A percentile compares a stretch with the other conserved stretches of the same genome.
Evolutionary conservation across 2,329 filamentous ascomycete species (phyloP).

Genomic region (Hymenoscyphus infarciens): DNA sequence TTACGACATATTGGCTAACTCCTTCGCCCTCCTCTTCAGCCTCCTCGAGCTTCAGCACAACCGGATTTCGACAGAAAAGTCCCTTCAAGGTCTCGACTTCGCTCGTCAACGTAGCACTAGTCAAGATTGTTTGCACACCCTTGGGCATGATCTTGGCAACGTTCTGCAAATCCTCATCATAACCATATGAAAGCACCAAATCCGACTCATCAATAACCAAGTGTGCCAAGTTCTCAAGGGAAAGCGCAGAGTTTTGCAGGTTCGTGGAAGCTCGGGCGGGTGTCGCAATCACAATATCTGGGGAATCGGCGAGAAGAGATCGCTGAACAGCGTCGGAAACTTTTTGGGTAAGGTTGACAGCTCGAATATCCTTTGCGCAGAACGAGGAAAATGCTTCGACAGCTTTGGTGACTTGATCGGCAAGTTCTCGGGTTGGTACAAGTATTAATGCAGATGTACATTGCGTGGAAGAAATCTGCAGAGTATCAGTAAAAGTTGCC

Average conservation of each 20-base stretch:
- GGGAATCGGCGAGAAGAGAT: slow-evolving; percentile 77
- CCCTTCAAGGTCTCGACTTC: slow-evolving; percentile 84
- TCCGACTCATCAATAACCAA: slow-evolving; percentile 94
- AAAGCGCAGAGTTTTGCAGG: slow-evolving; percentile 68
- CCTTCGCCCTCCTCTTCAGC: slow-evolving; percentile 72
- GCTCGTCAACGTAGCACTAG: slow-evolving; percentile 86
- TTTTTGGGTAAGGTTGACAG: slow-evolving; percentile 85
- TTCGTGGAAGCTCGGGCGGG: slow-evolving; percentile 80
- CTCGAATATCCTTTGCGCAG: slow-evolving; percentile 78
- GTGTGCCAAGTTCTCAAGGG: slow-evolving; percentile 64
- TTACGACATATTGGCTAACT: slow-evolving; percentile 84
- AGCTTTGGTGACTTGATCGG: slow-evolving; percentile 81
- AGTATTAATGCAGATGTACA: slow-evolving; percentile 77
- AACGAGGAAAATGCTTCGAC: slow-evolving; percentile 75
- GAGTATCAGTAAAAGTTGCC: slow-evolving; percentile 16
- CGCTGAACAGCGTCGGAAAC: slow-evolving; percentile 85
- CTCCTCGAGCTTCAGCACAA: slow-evolving; percentile 77
- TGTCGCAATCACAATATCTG: slow-evolving; percentile 88
- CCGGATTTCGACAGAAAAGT: slow-evolving; percentile 80
- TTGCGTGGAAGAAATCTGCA: slow-evolving; percentile 47
- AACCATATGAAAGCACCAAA: slow-evolving; percentile 88
- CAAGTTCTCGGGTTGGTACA: slow-evolving; percentile 90
- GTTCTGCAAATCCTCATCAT: slow-evolving; percentile 82
- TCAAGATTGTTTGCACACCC: slow-evolving; percentile 84
- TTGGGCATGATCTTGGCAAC: slow-evolving; percentile 76